phyloP scores from a whole-genome alignment of 208 protist genomes.

The Leptomonas pyrrhocoris region DNA sequence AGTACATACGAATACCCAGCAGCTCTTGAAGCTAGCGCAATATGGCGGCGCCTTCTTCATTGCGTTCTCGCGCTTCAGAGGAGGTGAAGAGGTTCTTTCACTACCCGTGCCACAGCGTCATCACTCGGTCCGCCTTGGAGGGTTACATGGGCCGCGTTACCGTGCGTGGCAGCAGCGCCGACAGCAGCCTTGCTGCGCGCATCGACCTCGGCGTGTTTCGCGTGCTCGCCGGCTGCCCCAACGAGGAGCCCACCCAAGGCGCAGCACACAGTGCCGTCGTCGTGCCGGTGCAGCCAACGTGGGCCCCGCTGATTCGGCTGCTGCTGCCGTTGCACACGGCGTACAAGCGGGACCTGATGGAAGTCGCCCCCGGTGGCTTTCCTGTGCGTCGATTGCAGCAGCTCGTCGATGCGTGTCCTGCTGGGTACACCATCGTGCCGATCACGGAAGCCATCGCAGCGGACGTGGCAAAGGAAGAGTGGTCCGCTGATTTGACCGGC shows the following conservation, averaged over 20 bases:
- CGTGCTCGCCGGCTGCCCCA: slow-evolving; percentile 9
- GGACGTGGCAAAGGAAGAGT: neutral
- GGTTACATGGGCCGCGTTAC: slow-evolving; percentile 3
- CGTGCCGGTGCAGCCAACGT: neutral
- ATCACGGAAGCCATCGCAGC: slow-evolving; percentile 7
- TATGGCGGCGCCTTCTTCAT: neutral
- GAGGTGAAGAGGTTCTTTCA: slow-evolving; percentile 15
- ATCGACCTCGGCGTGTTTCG: slow-evolving; percentile 15
- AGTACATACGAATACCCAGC: too few species aligned
- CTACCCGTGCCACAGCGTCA: slow-evolving; percentile 15
- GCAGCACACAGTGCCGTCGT: neutral
- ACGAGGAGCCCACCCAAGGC: neutral
- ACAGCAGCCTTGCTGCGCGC: neutral
- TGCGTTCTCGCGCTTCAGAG: neutral
- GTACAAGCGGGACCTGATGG: slow-evolving; percentile 15
- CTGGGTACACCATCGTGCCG: neutral
- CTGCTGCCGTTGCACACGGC: neutral
- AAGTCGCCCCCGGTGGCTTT: neutral
- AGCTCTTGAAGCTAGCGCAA: neutral
- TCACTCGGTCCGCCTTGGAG: slow-evolving; percentile 7
- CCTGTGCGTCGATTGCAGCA: neutral
- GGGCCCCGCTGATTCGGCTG: neutral
- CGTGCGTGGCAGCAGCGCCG: slow-evolving; percentile 7
- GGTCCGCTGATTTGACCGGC: slow-evolving; percentile 5
- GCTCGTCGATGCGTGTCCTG: neutral